These are phyloP conservation scores for Sugiyamaella mastotermitis DNA, from an alignment of 805 yeast species.

Conservation along the genomic window DNA sequence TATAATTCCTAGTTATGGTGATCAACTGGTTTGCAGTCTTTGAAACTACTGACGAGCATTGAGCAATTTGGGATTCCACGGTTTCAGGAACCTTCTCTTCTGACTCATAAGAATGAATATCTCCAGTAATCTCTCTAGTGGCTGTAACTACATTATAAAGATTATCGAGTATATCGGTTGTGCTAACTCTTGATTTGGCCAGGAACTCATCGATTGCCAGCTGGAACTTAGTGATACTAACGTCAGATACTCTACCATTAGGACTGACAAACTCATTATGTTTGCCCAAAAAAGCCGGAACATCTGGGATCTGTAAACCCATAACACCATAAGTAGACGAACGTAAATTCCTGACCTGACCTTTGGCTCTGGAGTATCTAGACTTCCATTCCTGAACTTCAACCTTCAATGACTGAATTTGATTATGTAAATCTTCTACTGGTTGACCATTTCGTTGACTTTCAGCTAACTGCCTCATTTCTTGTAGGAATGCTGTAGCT, in stretches of 20 bases:
- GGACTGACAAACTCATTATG: slow-evolving; percentile 18
- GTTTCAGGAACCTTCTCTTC: slow-evolving; percentile 7
- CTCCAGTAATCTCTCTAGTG: slow-evolving; percentile 26
- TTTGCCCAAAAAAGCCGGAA: slow-evolving; percentile 9
- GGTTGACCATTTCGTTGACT: slow-evolving; percentile 17
- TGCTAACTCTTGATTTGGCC: slow-evolving; percentile 24
- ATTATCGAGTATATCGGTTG: slow-evolving; percentile 24
- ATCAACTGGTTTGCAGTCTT: slow-evolving; percentile 70
- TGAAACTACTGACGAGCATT: slow-evolving; percentile 40
- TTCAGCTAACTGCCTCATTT: slow-evolving; percentile 33
- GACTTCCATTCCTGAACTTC: slow-evolving; percentile 33
- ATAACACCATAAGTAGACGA: slow-evolving; percentile 21
- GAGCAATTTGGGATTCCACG: slow-evolving; percentile 17
- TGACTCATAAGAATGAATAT: slow-evolving; percentile 16
- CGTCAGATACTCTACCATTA: slow-evolving; percentile 26
- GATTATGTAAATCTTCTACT: slow-evolving; percentile 18
- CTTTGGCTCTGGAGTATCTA: slow-evolving; percentile 25
- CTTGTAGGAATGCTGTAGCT: slow-evolving; percentile 30
- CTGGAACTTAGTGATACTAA: slow-evolving; percentile 27
- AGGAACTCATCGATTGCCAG: slow-evolving; percentile 30
- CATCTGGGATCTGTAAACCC: slow-evolving; percentile 7
- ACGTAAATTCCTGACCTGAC: slow-evolving; percentile 24
- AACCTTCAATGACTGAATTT: slow-evolving; percentile 25
- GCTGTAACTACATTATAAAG: slow-evolving; percentile 31
- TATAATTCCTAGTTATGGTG: slow-evolving; percentile 69